These are phyloP conservation scores for Pogostemon cablin DNA, from an alignment of 257 asterid species.

Conservation along the genomic window DNA sequence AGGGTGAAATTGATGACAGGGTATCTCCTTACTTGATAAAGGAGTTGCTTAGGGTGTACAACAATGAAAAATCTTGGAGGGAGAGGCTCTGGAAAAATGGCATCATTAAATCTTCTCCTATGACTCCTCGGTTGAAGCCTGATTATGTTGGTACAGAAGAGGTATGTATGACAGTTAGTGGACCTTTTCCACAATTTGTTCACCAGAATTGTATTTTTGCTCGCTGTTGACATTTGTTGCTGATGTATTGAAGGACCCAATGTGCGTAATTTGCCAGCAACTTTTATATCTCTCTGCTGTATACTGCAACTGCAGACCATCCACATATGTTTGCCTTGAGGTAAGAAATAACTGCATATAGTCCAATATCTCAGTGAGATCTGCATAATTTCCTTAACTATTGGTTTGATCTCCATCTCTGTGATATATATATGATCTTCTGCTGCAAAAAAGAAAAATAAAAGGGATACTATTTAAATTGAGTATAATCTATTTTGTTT, in stretches of 20 bases:
- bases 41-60: slow-evolving; percentile 71
- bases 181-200: slow-evolving; percentile 17
- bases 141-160: slow-evolving; percentile 84
- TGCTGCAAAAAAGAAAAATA: not conserved
- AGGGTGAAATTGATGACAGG: slow-evolving; percentile 67
- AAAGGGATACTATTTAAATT: no score
- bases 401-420: slow-evolving; percentile 16
- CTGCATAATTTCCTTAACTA: not conserved
- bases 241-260: slow-evolving; percentile 69
- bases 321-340: slow-evolving; percentile 86
- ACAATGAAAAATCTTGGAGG: slow-evolving; percentile 77
- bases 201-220: slow-evolving; percentile 16
- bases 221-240: slow-evolving; percentile 35
- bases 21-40: slow-evolving; percentile 60
- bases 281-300: slow-evolving; percentile 86
- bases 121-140: slow-evolving; percentile 69
- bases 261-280: slow-evolving; percentile 91
- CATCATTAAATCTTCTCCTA: slow-evolving; percentile 63
- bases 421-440: not conserved
- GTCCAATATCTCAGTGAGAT: slow-evolving; percentile 23
- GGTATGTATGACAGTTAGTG: slow-evolving; percentile 45
- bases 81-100: slow-evolving; percentile 87
- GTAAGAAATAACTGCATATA: slow-evolving; percentile 47
- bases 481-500: not conserved
- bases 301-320: slow-evolving; percentile 82